phyloP scores from a whole-genome alignment of 192 early-diverging fungal species.

The Phlyctochytrium bullatum region DNA sequence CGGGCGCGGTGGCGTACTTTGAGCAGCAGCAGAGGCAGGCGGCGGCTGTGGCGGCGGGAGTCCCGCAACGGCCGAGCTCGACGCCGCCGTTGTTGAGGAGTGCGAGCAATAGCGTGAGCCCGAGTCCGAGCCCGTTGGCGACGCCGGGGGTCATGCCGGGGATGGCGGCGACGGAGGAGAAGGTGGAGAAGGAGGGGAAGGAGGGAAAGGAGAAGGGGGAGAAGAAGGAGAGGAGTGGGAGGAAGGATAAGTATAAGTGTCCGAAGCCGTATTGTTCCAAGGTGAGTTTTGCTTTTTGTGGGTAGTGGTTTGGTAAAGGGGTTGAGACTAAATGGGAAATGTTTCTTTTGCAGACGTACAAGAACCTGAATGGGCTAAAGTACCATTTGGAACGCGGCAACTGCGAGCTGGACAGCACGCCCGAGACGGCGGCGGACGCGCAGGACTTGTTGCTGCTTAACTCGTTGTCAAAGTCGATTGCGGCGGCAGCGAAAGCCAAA shows the following conservation, averaged over 20 bases:
- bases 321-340: conserved; percentile 68
- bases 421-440: background rate
- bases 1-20: too few species aligned
- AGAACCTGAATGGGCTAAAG: conserved; percentile 94
- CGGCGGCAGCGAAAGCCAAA: background rate
- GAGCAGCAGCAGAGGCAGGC: too few species aligned
- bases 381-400: conserved; percentile 87
- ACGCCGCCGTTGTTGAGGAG: too few species aligned
- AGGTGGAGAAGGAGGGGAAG: too few species aligned
- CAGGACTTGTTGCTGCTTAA: background rate
- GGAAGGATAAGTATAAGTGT: background rate
- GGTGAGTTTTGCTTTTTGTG: background rate
- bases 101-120: too few species aligned
- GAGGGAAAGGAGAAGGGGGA: too few species aligned
- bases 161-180: too few species aligned
- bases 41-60: too few species aligned
- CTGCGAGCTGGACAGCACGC: conserved; percentile 13
- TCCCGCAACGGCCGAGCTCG: too few species aligned
- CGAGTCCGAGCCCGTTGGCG: too few species aligned
- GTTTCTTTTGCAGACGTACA: conserved; percentile 52
- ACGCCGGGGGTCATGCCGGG: too few species aligned
- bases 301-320: conserved; percentile 54
- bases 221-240: background rate
- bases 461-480: background rate
- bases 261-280: background rate